Evolutionary conservation across 306 rosid species (phyloP).

Genomic region (Lathyrus aphaca): DNA sequence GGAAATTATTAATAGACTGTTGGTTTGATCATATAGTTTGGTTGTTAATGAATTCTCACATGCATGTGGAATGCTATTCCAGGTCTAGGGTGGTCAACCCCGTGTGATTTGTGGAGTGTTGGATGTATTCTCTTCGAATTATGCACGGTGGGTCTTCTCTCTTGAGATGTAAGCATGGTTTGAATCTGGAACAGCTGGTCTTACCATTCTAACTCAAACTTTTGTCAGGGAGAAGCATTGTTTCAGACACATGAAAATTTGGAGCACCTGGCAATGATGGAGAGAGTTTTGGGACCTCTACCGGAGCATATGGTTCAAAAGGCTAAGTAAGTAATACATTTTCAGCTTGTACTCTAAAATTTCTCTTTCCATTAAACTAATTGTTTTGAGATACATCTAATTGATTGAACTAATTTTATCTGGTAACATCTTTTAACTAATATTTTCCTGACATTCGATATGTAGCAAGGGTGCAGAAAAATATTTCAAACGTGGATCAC

Average conservation of each 20-base stretch:
- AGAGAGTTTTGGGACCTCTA: slow-evolving; percentile 81
- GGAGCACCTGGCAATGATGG: slow-evolving; percentile 98
- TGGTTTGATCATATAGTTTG: slow-evolving; percentile 20
- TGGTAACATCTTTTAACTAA: not conserved
- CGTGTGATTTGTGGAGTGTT: slow-evolving; percentile 91
- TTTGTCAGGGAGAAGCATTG: slow-evolving; percentile 80
- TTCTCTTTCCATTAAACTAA: slow-evolving; percentile 1
- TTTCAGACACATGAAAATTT: slow-evolving; percentile 94
- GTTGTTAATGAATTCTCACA: slow-evolving; percentile 39
- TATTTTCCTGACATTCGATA: slow-evolving; percentile 24
- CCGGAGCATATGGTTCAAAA: slow-evolving; percentile 70
- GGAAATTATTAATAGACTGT: not conserved
- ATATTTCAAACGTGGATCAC: slow-evolving; percentile 70
- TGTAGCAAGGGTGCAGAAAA: slow-evolving; percentile 77
- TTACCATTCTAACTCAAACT: slow-evolving; percentile 39
- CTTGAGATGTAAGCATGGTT: slow-evolving; percentile 36
- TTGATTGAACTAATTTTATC: slow-evolving; percentile 1
- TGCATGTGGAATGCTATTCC: slow-evolving; percentile 42
- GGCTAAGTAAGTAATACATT: slow-evolving; percentile 56
- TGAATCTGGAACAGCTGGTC: slow-evolving; percentile 33
- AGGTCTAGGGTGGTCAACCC: slow-evolving; percentile 94
- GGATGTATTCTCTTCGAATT: slow-evolving; percentile 90
- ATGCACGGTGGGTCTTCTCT: slow-evolving; percentile 63
- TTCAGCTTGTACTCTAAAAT: not conserved
- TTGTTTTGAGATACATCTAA: slow-evolving; percentile 23